Conservation (phyloP, 2,329 filamentous ascomycete genomes). For the Taxawa tesnikishii region DNA sequence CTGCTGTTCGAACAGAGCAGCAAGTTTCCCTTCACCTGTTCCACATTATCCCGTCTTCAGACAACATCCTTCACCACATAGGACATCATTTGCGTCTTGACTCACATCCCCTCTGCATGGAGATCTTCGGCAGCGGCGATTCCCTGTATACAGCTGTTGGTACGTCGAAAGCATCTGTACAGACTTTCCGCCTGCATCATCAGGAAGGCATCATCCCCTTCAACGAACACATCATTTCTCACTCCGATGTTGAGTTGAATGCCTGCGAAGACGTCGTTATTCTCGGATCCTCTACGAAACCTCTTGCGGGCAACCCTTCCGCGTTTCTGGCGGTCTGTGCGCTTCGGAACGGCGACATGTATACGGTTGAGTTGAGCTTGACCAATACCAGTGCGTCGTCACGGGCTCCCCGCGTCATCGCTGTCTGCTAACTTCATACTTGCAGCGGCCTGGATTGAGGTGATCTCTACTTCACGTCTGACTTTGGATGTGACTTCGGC, state of each 20-base stretch:
- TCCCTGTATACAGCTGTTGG: slow-evolving; percentile 16
- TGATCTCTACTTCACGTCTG: too few species aligned
- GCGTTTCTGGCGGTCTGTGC: slow-evolving; percentile 19
- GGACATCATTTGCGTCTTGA: too few species aligned
- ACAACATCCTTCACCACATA: too few species aligned
- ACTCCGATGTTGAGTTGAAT: slow-evolving; percentile 2
- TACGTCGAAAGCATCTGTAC: slow-evolving; percentile 15
- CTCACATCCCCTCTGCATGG: too few species aligned
- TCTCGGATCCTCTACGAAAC: slow-evolving; percentile 3
- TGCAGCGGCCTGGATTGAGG: too few species aligned
- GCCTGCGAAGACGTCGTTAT: slow-evolving; percentile 20
- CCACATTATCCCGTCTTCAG: too few species aligned
- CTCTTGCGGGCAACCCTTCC: slow-evolving; percentile 2
- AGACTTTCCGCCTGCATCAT: slow-evolving; percentile 13
- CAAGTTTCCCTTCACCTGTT: too few species aligned
- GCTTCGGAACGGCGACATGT: slow-evolving; percentile 20
- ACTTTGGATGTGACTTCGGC: too few species aligned
- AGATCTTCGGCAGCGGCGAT: slow-evolving; percentile 15
- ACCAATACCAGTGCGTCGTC: too few species aligned
- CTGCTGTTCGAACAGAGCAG: slow-evolving; percentile 10
- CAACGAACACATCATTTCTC: slow-evolving; percentile 9
- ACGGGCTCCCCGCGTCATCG: too few species aligned
- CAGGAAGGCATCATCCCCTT: slow-evolving; percentile 6
- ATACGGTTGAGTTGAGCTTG: too few species aligned
- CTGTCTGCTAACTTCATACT: too few species aligned